Base-by-base conservation (phyloP, 2,329 filamentous ascomycete species). In the Colletotrichum endophyticum region DNA sequence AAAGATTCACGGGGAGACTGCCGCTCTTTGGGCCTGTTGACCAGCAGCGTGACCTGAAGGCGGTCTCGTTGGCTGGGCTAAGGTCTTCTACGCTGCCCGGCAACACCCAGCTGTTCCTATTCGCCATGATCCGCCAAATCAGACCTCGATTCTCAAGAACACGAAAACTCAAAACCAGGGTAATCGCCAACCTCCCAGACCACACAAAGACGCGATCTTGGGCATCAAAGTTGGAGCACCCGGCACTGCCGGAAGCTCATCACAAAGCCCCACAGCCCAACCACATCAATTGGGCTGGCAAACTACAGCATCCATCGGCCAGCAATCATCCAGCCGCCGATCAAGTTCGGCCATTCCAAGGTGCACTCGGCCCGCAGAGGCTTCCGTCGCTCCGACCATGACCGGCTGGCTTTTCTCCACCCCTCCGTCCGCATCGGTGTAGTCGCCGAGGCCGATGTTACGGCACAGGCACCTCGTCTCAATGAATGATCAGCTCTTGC, bases 351-450 rank as follows among this genome's bases (percentile, higher is more conserved):
- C n/a, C 7, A 0, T 5, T 13, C 3, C n/a, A 53, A 53, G 2
- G 11, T 53, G n/a, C n/a, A 53, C 11, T 53, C 44, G 44, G 44
- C 11, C n/a, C 44, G 44, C n/a, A 1, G 44, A 53, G 9, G 44
- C 44, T 53, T 53, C 44, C 44, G n/a, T 53, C 44, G 44, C 44
- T 25, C 44, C 6, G 12, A 15, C 44, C 44, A 53, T 22, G 44
- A 8, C 2, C 44, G 6, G 44, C 3, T 4, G 11, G 44, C 0
- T 22, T 53, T 0, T 53, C 44, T 53, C n/a, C 11, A 22, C 44
- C 0, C 2, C 11, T 1, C 6, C 44, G n/a, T 49, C 44, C 6
- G 2, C 44, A 0, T 13, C 11, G 44, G n/a, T 22, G 1, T 8
- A 0, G n/a, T 53, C n/a, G n/a, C 44, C 44, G 44, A 53, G 44